Evolutionary conservation across 805 yeast genomes (phyloP).

Genomic region (Candida ortonii): DNA sequence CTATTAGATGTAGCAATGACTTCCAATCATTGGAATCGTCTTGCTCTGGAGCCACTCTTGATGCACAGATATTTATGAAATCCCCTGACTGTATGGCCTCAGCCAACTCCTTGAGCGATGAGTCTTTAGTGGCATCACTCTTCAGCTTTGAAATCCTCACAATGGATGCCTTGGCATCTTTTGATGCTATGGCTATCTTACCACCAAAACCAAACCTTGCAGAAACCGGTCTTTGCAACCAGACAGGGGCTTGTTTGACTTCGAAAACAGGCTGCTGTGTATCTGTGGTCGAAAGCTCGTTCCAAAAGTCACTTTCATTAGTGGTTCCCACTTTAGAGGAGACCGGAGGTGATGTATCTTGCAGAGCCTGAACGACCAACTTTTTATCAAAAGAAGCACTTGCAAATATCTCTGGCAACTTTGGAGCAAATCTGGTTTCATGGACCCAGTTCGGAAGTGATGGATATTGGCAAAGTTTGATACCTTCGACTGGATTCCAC

Average conservation of each 20-base stretch:
- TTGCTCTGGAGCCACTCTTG: conserved; percentile 43
- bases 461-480: conserved; percentile 81
- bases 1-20: conserved; percentile 49
- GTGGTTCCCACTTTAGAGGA: conserved; percentile 40
- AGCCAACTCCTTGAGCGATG: conserved; percentile 41
- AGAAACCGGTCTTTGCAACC: conserved; percentile 74
- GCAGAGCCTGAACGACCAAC: conserved; percentile 77
- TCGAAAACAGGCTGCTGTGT: conserved; percentile 71
- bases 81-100: conserved; percentile 57
- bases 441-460: conserved; percentile 93
- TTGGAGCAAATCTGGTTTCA: conserved; percentile 83
- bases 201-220: conserved; percentile 95
- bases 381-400: conserved; percentile 85
- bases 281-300: conserved; percentile 62
- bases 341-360: conserved; percentile 70
- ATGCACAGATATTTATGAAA: conserved; percentile 52
- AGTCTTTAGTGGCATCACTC: conserved; percentile 35
- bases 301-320: conserved; percentile 83
- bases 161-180: conserved; percentile 39
- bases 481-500: conserved; percentile 85
- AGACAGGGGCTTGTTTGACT: conserved; percentile 78
- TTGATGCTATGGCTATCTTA: conserved; percentile 55
- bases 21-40: conserved; percentile 54
- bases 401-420: conserved; percentile 85
- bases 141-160: conserved; percentile 37